These are phyloP conservation scores for Lodderomyces jiufengensis DNA, from an alignment of 1,139 yeast species.

Conservation along the genomic window DNA sequence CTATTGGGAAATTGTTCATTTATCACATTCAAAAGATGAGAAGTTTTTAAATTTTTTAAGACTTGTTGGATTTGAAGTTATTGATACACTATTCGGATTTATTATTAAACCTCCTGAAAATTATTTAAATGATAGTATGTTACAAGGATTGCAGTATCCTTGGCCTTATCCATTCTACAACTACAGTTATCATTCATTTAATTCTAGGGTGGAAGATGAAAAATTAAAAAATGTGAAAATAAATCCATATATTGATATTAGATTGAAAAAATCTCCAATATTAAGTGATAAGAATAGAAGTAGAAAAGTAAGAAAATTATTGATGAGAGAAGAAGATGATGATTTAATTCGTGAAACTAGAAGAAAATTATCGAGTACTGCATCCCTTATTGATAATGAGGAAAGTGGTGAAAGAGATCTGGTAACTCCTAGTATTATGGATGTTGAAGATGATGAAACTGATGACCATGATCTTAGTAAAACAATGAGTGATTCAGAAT, in stretches of 20 bases:
- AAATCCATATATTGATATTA: slow-evolving; percentile 37
- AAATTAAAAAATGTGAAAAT: slow-evolving; percentile 29
- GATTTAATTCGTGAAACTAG: too few species aligned
- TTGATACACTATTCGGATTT: slow-evolving; percentile 38
- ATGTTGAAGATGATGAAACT: not conserved
- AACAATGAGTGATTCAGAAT: too few species aligned
- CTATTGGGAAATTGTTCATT: slow-evolving; percentile 47
- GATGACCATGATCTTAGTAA: slow-evolving; percentile 2
- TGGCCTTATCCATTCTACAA: slow-evolving; percentile 48
- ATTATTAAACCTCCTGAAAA: slow-evolving; percentile 41
- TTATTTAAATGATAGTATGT: slow-evolving; percentile 33
- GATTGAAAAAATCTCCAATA: slow-evolving; percentile 20
- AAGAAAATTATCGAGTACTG: too few species aligned
- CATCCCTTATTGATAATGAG: too few species aligned
- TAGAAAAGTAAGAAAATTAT: slow-evolving; percentile 5
- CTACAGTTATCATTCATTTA: slow-evolving; percentile 41
- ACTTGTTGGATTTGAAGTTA: slow-evolving; percentile 35
- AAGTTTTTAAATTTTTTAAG: slow-evolving; percentile 32
- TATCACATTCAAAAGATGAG: slow-evolving; percentile 29
- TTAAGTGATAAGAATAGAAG: slow-evolving; percentile 8
- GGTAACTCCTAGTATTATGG: too few species aligned
- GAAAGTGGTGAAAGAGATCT: too few species aligned
- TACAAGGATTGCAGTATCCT: slow-evolving; percentile 44
- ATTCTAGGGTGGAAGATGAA: slow-evolving; percentile 24
- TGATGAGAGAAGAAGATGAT: slow-evolving; percentile 3